These are phyloP conservation scores for Zalerion maritima DNA, from an alignment of 495 filamentous ascomycete genomes.

Conservation along the genomic window DNA sequence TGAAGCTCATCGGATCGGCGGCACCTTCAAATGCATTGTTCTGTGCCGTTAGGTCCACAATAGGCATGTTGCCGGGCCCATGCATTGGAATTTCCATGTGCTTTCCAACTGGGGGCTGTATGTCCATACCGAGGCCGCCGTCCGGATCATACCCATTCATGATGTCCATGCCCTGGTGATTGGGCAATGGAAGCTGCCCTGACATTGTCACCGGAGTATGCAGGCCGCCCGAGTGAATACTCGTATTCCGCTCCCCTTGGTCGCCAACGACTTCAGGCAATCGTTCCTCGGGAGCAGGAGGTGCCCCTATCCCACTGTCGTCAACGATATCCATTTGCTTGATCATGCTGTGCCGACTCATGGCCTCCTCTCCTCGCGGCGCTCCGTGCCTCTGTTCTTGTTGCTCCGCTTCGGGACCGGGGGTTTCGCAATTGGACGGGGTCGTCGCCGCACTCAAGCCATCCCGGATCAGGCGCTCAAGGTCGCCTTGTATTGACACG, in stretches of 20 bases:
- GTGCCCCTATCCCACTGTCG: constrained; percentile 12
- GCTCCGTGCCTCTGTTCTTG: neutral
- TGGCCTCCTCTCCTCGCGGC: neutral
- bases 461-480: constrained; percentile 3
- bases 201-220: no score
- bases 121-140: neutral
- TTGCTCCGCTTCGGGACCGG: neutral
- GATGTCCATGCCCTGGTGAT: neutral
- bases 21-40: constrained; percentile 24
- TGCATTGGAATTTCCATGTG: constrained; percentile 12
- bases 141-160: neutral
- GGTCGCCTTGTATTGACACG: constrained; percentile 1
- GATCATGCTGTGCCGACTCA: constrained; percentile 8
- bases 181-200: constrained; percentile 2
- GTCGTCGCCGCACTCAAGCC: neutral
- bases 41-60: constrained; percentile 11
- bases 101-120: constrained; percentile 6
- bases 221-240: no score
- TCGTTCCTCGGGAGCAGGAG: constrained; percentile 13
- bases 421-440: neutral
- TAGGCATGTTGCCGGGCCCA: constrained; percentile 10
- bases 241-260: no score
- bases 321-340: constrained; percentile 16
- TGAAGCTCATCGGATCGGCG: constrained; percentile 19
- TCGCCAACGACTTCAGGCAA: no score